Evolutionary conservation across 371 early-diverging fungal species (phyloP).

Genomic region (Lichtheimia ramosa): DNA sequence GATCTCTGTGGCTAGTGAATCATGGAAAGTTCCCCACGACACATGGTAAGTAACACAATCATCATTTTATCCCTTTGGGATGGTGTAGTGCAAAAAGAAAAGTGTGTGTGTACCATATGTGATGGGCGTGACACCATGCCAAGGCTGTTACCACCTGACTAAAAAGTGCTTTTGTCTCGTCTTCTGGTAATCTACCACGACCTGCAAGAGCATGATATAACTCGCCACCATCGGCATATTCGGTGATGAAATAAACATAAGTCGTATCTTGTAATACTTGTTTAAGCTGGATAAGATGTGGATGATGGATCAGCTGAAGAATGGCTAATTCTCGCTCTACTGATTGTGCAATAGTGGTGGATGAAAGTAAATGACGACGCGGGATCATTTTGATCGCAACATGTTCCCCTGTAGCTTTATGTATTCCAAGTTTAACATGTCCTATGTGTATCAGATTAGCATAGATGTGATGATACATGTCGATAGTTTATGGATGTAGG

Average conservation of each 20-base stretch:
- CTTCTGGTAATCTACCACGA: slow-evolving; percentile 51
- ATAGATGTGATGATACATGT: not conserved
- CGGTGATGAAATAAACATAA: slow-evolving; percentile 37
- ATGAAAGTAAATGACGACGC: slow-evolving; percentile 26
- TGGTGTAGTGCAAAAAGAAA: too few relatives aligned
- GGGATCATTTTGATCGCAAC: slow-evolving; percentile 48
- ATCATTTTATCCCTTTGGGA: too few relatives aligned
- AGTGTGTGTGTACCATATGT: slow-evolving; percentile 35
- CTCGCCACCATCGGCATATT: slow-evolving; percentile 46
- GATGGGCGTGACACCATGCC: slow-evolving; percentile 83
- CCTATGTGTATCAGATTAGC: slow-evolving; percentile 15
- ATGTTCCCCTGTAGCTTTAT: slow-evolving; percentile 31
- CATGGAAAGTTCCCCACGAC: not conserved
- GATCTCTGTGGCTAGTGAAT: slow-evolving; percentile 87
- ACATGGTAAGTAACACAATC: too few relatives aligned
- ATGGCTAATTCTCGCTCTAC: slow-evolving; percentile 74
- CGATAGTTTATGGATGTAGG: too few relatives aligned
- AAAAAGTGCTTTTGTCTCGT: slow-evolving; percentile 84
- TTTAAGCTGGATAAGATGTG: slow-evolving; percentile 59
- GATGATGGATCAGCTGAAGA: slow-evolving; percentile 66
- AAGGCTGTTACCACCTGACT: slow-evolving; percentile 92
- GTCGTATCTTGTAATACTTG: slow-evolving; percentile 65
- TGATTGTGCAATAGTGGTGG: slow-evolving; percentile 51
- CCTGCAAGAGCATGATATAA: slow-evolving; percentile 30
- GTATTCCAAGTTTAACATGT: slow-evolving; percentile 37